phyloP scores from a whole-genome alignment of 768 basidiomycete species.

The Rhizopogon roseolus region DNA sequence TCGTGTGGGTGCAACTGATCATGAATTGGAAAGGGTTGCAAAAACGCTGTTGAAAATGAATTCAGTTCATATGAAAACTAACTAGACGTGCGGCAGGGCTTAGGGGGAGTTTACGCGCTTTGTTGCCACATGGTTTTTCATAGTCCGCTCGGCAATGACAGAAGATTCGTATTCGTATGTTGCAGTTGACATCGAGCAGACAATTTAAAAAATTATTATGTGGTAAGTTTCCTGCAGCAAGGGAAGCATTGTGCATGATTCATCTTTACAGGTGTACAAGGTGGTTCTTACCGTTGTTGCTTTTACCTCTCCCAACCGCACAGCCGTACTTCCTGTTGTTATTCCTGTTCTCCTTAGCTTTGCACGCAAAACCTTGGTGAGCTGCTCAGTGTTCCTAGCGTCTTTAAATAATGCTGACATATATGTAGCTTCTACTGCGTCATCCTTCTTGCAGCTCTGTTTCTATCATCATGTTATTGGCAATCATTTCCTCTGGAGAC shows the following conservation, averaged over 20 bases:
- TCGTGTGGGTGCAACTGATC: too few relatives aligned
- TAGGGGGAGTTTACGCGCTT: background rate
- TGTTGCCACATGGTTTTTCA: too few relatives aligned
- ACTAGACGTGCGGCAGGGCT: too few relatives aligned
- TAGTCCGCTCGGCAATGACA: too few relatives aligned
- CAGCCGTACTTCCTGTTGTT: constrained; percentile 75
- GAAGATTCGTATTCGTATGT: too few relatives aligned
- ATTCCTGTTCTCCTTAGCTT: constrained; percentile 69
- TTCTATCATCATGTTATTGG: constrained; percentile 88
- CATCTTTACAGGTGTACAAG: constrained; percentile 65
- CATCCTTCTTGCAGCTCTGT: constrained; percentile 74
- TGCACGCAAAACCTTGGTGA: constrained; percentile 84
- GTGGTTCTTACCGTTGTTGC: constrained; percentile 76
- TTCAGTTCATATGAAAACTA: too few relatives aligned
- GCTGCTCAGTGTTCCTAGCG: constrained; percentile 17
- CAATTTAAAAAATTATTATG: constrained; percentile 29
- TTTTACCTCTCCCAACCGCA: constrained; percentile 76
- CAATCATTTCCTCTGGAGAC: constrained; percentile 69
- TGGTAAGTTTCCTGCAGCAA: constrained; percentile 41
- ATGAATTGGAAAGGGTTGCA: too few relatives aligned
- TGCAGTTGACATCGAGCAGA: background rate
- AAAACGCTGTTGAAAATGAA: too few relatives aligned
- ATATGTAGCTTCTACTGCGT: constrained; percentile 77
- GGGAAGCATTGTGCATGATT: background rate
- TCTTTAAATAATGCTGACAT: constrained; percentile 7